Evolutionary conservation across 1,284 basidiomycete genomes (phyloP), one percentile per base, ranked within the genome.

Genomic region (Vanrija pseudolonga): DNA sequence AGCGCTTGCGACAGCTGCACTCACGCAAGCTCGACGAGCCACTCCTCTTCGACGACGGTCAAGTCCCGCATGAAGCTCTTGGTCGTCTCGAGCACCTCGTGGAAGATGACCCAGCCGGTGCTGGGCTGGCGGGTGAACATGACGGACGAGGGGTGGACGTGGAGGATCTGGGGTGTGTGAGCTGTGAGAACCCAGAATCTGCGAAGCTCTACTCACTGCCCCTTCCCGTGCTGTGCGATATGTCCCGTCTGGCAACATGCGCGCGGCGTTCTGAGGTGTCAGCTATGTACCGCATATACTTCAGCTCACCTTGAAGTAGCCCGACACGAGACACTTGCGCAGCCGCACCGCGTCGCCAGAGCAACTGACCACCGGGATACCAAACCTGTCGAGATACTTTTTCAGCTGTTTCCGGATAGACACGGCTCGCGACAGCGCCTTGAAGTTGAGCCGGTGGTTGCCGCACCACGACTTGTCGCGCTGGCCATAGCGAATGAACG

Each of bases 81-180:
- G 61, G 90, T 93, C 1, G 95, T 97, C 74, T 97, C 92, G 64
- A 95, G 85, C 75, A 98, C 87, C 72, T 98, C 94, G 69, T 96
- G 91, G 69, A 88, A 98, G 20, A 98, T 80, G 6, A 98, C 90
- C 90, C 91, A 98, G 11, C 89, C 89, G 0, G 87, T 87, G 17
- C 84, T 81, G 2, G 95, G 89, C 64, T 89, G 90, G 38, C 96
- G 81, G 3, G 92, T 96, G 71, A 98, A 98, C 55, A 98, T 79
- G 11, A 97, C 90, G 2, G 93, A 97, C 12, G 86, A 90, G 0
- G 95, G 96, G 71, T 98, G 95, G 2, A 90, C 88, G 76, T 92
- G 85, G 18, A 98, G 76, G 18, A 84, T 79, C 91, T 95, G 64
- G 24, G 44, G 15, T n/a, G n/a, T n/a, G 44, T 45, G 49, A 53